Evolutionary conservation across 441 rosid species (phyloP), one percentile per base, ranked within the genome.

Genomic region (Jatropha podagrica): DNA sequence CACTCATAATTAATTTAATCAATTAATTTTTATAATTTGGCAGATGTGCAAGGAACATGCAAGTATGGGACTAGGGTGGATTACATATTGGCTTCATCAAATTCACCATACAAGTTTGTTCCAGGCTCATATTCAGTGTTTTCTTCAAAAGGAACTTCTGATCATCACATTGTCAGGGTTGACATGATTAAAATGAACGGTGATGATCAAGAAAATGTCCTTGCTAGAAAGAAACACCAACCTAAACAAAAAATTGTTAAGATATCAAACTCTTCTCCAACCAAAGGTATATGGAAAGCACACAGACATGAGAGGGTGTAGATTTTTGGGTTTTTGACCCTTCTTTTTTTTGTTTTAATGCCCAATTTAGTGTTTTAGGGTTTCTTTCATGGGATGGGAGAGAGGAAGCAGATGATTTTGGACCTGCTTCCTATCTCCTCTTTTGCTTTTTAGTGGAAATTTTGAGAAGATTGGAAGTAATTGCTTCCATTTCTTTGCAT

Each of bases 41-140:
- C 81, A 92, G 98, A 91, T 68, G 97, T 95, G 64, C 99, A 95
- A 76, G 99, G 99, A 68, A 95, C 99, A 0, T 95, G 99, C 87
- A 95, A 90, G 86, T 95, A 95, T 64, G 97, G 97, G 38, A 95
- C 99, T 40, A 83, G 99, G 60, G 91, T 93, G 38, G 97, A 95
- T 80, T 93, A 95, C 87, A 78, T 93, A 78, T 59, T 95, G 71
- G 89, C 96, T 23, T 93, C 99, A 6, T 85, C 96, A 8, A 81
- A 87, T 76, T 89, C 96, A 5, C 89, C 91, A 0, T 95, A 86
- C 86, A 83, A 78, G 68, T 95, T 93, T 58, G 87, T 91, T 70
- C 92, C 95, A 0, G 97, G 97, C 2, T 95, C 97, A 0, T 93
- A 95, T 73, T 93, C 97, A 1, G 99, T 95, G 10, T 48, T 85